These are phyloP conservation scores for Penicillium cataractarum DNA, from an alignment of 495 filamentous ascomycete species.

Conservation along the genomic window DNA sequence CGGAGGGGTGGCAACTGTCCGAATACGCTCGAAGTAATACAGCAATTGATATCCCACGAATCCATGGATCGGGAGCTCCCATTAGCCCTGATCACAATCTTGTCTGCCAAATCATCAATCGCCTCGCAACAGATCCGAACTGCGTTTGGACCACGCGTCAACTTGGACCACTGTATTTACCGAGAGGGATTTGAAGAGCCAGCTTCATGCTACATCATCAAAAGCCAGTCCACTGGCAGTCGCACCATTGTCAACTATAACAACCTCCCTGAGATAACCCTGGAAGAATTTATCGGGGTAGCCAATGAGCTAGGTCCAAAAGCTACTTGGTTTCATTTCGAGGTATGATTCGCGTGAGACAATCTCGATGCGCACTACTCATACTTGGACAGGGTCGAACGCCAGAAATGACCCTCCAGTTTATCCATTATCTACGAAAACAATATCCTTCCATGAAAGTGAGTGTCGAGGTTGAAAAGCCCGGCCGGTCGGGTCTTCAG, in stretches of 20 bases:
- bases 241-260: constrained; percentile 74
- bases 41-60: constrained; percentile 53
- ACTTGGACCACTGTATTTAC: constrained; percentile 60
- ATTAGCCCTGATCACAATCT: constrained; percentile 46
- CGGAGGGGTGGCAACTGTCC: constrained; percentile 73
- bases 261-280: constrained; percentile 65
- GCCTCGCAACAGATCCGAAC: constrained; percentile 43
- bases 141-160: constrained; percentile 47
- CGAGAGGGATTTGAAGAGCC: constrained; percentile 57
- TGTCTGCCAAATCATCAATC: constrained; percentile 45
- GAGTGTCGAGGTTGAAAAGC: constrained; percentile 75
- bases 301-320: constrained; percentile 32
- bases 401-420: constrained; percentile 63
- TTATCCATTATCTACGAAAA: constrained; percentile 60
- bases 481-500: constrained; percentile 60
- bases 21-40: constrained; percentile 70
- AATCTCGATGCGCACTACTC: constrained; percentile 6
- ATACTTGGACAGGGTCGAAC: constrained; percentile 60
- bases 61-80: constrained; percentile 12
- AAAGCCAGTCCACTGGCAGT: constrained; percentile 59
- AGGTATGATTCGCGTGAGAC: constrained; percentile 49
- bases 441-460: constrained; percentile 50
- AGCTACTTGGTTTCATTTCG: constrained; percentile 73
- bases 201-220: constrained; percentile 73
- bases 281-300: constrained; percentile 53